Conservation (phyloP, 2,329 filamentous ascomycete species). For the Penicillium rolfsii region DNA sequence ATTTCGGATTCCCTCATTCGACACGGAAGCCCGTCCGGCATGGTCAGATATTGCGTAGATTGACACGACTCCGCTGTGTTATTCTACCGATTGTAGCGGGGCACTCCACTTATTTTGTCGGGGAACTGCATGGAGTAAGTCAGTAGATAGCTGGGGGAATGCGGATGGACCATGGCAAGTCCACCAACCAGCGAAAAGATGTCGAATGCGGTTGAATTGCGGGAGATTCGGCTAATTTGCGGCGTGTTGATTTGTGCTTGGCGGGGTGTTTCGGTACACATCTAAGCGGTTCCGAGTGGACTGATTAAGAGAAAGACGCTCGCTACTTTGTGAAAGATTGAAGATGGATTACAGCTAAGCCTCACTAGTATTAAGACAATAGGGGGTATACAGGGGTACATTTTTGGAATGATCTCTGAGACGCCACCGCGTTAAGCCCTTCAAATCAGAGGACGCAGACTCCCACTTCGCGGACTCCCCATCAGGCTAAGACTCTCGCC, state of each 20-base stretch:
- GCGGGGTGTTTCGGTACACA: neutral
- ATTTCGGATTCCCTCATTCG: constrained; percentile 15
- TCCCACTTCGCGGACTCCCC: constrained; percentile 36
- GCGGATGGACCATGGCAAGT: neutral
- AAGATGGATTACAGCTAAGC: neutral
- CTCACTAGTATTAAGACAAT: neutral
- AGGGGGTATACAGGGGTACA: neutral
- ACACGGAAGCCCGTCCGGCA: constrained; percentile 22
- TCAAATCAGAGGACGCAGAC: constrained; percentile 32
- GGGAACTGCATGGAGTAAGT: neutral
- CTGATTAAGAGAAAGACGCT: no score
- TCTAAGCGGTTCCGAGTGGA: no score
- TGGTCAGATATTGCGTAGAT: constrained; percentile 6
- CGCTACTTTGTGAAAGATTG: no score
- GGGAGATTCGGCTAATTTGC: constrained; percentile 24
- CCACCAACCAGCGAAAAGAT: constrained; percentile 18
- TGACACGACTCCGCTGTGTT: constrained; percentile 7
- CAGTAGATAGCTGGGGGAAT: neutral
- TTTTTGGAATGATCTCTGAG: neutral
- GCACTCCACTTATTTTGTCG: constrained; percentile 1
- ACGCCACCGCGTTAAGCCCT: constrained; percentile 6
- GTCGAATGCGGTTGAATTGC: constrained; percentile 17
- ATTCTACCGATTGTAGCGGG: neutral
- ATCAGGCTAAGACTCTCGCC: constrained; percentile 33
- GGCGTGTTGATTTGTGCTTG: neutral